Evolutionary conservation across 1,284 basidiomycete species (phyloP), one percentile per base, ranked within the genome.

Genomic region (Tausonia pullulans): DNA sequence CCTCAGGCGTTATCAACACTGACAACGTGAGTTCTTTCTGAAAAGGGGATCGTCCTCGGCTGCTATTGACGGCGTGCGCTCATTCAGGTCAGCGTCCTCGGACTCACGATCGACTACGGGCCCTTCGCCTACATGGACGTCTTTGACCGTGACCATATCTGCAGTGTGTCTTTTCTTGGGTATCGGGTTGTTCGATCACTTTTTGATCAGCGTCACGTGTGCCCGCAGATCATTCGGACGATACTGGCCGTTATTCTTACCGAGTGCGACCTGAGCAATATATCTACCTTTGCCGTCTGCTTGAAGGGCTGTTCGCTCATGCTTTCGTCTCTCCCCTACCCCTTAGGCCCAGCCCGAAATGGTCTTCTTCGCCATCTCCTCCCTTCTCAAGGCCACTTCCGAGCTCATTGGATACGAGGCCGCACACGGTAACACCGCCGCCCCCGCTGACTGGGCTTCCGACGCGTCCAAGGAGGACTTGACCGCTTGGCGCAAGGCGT

Each of bases 51-150:
- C 9, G 48, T 2, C 48, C 48, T 49, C 2, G 8, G 1, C 3
- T 8, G 48, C 14, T 16, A 10, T 16, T 55, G 27, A 27, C 27
- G 27, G 27, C 27, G 27, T 27, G 27, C 27, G 27, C 53, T 11
- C 53, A 55, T 40, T 44, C 43, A 57, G 41, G 84, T 94, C 46
- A 89, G 88, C 2, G 80, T 97, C 41, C 78, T 91, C 39, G 94
- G 94, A 1, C 76, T 94, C 63, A 96, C 93, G 0, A 96, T 98
- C 68, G 95, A 98, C 75, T 96, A 92, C 71, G 90, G 87, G 79
- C 72, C 67, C 71, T 98, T 89, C 71, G 91, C 91, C 0, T 97
- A 96, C 77, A 97, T 97, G 93, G 90, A 93, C 71, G 83, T 90
- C 3, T 94, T 86, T 70, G 87, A 96, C 71, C 74, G 84, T 0